Conservation (phyloP, 257 asterid genomes). For the Prunella vulgaris region DNA sequence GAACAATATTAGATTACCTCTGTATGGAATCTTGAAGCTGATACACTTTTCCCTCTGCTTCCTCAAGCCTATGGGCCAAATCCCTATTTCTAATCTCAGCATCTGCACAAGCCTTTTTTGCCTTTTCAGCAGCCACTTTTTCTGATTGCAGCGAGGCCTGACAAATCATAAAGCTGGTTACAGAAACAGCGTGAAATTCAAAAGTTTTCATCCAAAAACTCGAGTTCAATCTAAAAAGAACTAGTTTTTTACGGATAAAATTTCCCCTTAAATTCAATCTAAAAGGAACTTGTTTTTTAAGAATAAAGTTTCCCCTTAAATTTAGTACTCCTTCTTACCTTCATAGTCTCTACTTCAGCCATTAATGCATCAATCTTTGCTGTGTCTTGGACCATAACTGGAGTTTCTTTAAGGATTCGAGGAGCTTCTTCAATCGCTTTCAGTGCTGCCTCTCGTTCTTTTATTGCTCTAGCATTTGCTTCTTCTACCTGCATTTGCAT, state of each 20-base stretch:
- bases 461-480: conserved; percentile 74
- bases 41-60: conserved; percentile 61
- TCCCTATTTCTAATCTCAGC: conserved; percentile 60
- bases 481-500: conserved; percentile 84
- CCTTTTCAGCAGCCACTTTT: conserved; percentile 68
- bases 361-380: conserved; percentile 75
- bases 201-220: background rate
- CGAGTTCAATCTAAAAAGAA: background rate
- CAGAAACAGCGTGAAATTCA: background rate
- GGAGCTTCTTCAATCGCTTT: conserved; percentile 97
- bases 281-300: no score
- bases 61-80: conserved; percentile 59
- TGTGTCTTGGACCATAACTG: conserved; percentile 87
- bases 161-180: conserved; percentile 20
- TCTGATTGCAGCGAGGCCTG: conserved; percentile 77
- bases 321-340: no score
- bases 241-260: background rate
- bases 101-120: conserved; percentile 50
- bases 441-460: conserved; percentile 86
- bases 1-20: conserved; percentile 43
- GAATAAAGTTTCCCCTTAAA: background rate
- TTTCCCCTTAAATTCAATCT: no score
- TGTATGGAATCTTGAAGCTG: conserved; percentile 84
- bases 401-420: conserved; percentile 94
- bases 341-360: conserved; percentile 68